A percentile compares a stretch with the other conserved stretches of the same genome.
These are phyloP conservation scores for Aegilops umbellulata DNA, from an alignment of 176 grass and related monocot genomes.

Conservation along the genomic window DNA sequence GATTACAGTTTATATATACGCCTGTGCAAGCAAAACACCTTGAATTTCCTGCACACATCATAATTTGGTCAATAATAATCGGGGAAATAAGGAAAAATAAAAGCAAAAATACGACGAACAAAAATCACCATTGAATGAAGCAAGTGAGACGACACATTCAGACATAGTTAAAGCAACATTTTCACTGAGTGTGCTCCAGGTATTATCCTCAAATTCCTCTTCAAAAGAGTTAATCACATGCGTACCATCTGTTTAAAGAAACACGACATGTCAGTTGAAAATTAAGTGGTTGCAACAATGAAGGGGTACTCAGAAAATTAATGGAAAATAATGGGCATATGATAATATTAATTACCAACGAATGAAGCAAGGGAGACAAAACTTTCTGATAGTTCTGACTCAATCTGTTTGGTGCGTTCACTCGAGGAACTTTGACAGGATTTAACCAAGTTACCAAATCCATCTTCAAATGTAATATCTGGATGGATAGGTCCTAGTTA, in stretches of 20 bases:
- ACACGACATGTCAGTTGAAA: too few relatives aligned
- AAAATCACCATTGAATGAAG: too few relatives aligned
- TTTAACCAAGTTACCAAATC: conserved; percentile 4
- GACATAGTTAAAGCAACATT: too few relatives aligned
- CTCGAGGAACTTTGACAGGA: not conserved
- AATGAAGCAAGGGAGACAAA: conserved; percentile 3
- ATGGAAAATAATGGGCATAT: not conserved
- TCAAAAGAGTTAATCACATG: too few relatives aligned
- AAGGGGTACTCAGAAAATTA: too few relatives aligned
- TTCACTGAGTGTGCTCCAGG: too few relatives aligned
- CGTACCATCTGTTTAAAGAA: too few relatives aligned
- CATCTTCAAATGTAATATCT: not conserved
- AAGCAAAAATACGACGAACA: too few relatives aligned
- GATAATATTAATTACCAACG: not conserved
- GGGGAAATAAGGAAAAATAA: too few relatives aligned
- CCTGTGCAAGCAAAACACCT: not conserved
- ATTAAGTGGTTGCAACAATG: too few relatives aligned
- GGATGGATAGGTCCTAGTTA: not conserved
- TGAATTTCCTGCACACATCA: not conserved
- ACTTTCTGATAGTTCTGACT: not conserved
- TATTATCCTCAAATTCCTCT: too few relatives aligned
- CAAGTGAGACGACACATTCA: too few relatives aligned
- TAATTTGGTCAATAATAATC: not conserved
- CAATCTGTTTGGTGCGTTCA: not conserved
- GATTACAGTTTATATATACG: not conserved